Base-by-base conservation (phyloP, 2,329 filamentous ascomycete genomes). In the Nemania sp. region DNA sequence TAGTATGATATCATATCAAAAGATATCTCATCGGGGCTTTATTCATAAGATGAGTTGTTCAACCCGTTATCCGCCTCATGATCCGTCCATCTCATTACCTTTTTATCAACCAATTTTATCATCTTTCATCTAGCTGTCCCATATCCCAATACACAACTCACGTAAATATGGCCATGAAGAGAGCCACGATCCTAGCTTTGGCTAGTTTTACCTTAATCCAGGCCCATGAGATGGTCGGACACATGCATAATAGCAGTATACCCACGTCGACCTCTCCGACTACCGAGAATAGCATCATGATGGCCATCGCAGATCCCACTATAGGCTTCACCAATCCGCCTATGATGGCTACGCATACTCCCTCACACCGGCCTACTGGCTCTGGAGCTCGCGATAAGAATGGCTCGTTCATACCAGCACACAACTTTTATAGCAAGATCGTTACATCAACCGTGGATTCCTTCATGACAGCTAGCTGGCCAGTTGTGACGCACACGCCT, bases 81-180 rank as follows among this genome's bases (percentile, higher is more conserved):
- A n/a, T 35, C 51, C 1, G 13, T 45, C 24, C 22, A 7, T 53
- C 18, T 35, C 56, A 8, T 29, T 70, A 26, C 24, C 20, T 56
- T n/a, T 55, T 24, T 43, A 49, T 56, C 45, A 5, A 41, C 20
- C 53, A 11, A 38, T 18, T 52, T 57, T 61, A 7, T 18, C 18
- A 63, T 59, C 52, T 32, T 47, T 60, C 49, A 6, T 41, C 26
- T 27, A 7, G 29, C 32, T 26, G 27, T 29, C 43, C 4, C 56
- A 59, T 2, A 54, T 61, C 26, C n/a, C n/a, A 32, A 29, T 32
- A 20, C 29, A 67, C 62, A 47, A 26, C n/a, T 27, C 55, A 65
- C 45, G 18, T 26, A 51, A 73, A 70, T 6, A 77, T 77, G 76
- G 61, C 69, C 1, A 51, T 73, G 47, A 77, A 73, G 62, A 64